Base-by-base conservation (phyloP, 345 rosid species). In the Murraya koenigii region DNA sequence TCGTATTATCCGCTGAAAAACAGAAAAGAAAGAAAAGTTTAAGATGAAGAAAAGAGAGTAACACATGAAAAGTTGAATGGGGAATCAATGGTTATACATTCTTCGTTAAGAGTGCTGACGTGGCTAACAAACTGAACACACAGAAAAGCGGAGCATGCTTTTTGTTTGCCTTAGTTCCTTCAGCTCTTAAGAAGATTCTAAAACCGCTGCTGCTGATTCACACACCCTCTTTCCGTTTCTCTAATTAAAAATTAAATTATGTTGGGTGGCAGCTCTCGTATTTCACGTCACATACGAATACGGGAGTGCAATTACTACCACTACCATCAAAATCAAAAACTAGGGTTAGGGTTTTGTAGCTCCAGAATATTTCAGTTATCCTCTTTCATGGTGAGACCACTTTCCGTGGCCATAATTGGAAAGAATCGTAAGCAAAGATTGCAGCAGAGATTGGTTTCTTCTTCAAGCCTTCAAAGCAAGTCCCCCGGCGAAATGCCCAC, bases 261-360 rank as follows among this genome's bases (percentile, higher is more conserved):
- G 97, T 76, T 89, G 84, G 79, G 88, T 59, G 86, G 97, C 70
- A 90, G 94, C 75, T 91, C 85, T 79, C 94, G 95, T 76, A 86
- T 89, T 61, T 85, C 90, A 39, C 93, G 83, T 47, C 92, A 88
- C 84, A 77, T 91, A 2, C 82, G 89, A 36, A 77, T 91, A 2
- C 83, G 90, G 28, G 90, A 86, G 60, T 83, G 80, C 66, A 81
- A 79, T 85, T 81, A 49, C 72, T 82, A 35, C 78, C 80, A 72
- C 81, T 66, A 38, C 62, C 72, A 52, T n/a, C 41, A 69, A 2
- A 69, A 79, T 33, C 83, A 80, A 30, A 76, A 74, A 17, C 78
- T 84, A 28, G 86, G 92, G 20, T 84, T 87, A 71, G 91, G 89
- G 80, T 83, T 87, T 78, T 84, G 82, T 79, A 76, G 85, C 47